Evolutionary conservation across 192 early-diverging fungal species (phyloP), one percentile per base, ranked within the genome.

Genomic region (Coemansia sp.): DNA sequence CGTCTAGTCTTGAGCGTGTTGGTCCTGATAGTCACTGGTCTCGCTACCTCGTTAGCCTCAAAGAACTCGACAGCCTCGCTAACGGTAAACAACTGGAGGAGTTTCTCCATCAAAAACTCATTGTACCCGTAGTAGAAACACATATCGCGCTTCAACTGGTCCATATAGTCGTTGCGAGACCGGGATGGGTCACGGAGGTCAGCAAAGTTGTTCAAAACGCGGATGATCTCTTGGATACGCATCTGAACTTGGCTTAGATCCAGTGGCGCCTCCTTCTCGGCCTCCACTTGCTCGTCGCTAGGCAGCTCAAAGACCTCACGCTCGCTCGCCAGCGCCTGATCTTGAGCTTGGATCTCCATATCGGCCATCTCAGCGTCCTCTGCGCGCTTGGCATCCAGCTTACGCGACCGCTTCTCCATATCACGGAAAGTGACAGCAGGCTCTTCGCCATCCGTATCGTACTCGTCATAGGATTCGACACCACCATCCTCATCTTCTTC

Each of bases 21-120:
- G 38, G 98, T 92, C 47, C 98, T 91, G 78, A 99, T 95, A 18
- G 96, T 96, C 7, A 99, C 91, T 1, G 98, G 98, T 38, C 98
- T 87, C 34, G 94, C 91, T 0, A 95, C 91, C 85, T 99, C 98
- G 86, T 99, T 99, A 63, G 98, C 96, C 77, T 99, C 98, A 72
- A 99, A 98, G 85, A 99, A 99, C 78, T 97, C 97, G 33, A 99
- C 90, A 0, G 93, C 94, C 75, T 97, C 96, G 42, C 92, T 88
- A 2, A 94, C 87, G 10, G 95, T 86, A 84, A 99, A 97, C 72
- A 97, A 85, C 70, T 97, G 87, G 80, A 97, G 91, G 7, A 98
- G 88, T 78, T 96, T 96, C 71, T 96, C 93, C 75, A 91, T 87
- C 72, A 99, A 82, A 65, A 89, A 98, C 33, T 95, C 90, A 67